Conservation (phyloP, 2,329 filamentous ascomycete genomes). For the Trichoderma gracile region DNA sequence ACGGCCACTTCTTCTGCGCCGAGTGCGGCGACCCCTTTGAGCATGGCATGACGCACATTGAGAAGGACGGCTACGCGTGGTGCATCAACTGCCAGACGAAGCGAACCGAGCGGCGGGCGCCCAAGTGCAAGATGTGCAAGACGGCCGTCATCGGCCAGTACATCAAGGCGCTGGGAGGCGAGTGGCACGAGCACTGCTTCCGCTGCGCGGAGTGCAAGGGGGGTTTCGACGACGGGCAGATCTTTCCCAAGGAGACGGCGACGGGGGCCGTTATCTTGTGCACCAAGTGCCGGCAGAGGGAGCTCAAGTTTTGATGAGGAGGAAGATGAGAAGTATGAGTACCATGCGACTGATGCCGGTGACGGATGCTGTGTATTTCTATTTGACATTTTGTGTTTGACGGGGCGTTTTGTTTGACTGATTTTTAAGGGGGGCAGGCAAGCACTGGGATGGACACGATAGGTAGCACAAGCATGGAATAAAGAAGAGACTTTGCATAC, state of each 20-base stretch:
- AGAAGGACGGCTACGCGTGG: constrained; percentile 98
- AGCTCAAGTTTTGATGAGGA: constrained; percentile 53
- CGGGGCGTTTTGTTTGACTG: constrained; percentile 14
- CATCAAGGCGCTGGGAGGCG: constrained; percentile 80
- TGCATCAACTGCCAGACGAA: constrained; percentile 91
- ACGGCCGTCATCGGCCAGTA: constrained; percentile 86
- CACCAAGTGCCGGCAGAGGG: constrained; percentile 59
- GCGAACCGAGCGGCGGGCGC: constrained; percentile 81
- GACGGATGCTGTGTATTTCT: constrained; percentile 21
- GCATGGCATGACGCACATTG: constrained; percentile 69
- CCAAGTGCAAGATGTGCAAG: constrained; percentile 84
- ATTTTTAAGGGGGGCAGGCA: constrained; percentile 14
- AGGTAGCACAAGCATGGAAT: constrained; percentile 11
- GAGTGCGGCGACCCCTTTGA: constrained; percentile 97
- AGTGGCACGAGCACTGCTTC: constrained; percentile 95
- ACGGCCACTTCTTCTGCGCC: constrained; percentile 97
- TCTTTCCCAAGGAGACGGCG: constrained; percentile 59
- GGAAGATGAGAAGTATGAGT: neutral
- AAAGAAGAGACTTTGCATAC: neutral
- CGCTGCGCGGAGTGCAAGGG: constrained; percentile 67
- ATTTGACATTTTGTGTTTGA: constrained; percentile 17
- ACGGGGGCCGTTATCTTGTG: constrained; percentile 59
- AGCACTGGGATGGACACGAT: neutral
- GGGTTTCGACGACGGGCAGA: constrained; percentile 64
- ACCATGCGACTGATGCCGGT: constrained; percentile 18